Evolutionary conservation across 352 stramenopile species (phyloP), one percentile per base, ranked within the genome.

Genomic region (Pythium phragmiticola): DNA sequence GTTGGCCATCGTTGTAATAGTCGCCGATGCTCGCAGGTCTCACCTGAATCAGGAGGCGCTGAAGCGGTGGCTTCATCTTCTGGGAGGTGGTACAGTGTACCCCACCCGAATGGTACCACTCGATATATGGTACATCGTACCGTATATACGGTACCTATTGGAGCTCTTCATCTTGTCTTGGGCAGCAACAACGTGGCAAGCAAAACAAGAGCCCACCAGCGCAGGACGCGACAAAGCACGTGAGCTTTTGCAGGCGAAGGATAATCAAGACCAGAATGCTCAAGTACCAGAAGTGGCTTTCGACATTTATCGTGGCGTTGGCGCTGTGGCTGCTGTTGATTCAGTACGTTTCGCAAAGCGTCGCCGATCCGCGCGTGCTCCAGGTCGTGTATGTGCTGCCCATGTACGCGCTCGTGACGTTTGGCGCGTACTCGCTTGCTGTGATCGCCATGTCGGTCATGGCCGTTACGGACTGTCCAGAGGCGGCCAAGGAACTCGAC

Each of bases 231-330:
- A 37, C 23, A 21, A 23, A 26, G 17, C 7, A 16, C 36, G 26
- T 30, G 26, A 30, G 26, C 26, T 30, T 30, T 30, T 30, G 26
- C 26, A 30, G 26, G 19, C 52, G 19, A n/a, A 34, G 21, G 43
- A 60, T 13, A 42, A 30, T 30, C 33, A 17, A 0, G 14, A 33
- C 52, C 49, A 47, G 19, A 11, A 91, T 89, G 78, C 80, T 91
- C 52, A 91, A 89, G 75, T 91, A 89, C 74, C 82, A 89, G 68
- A 88, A 83, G 72, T 89, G 82, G 80, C 67, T 91, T 36, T 57
- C 39, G 37, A 73, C 70, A 2, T 75, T 87, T 53, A 65, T 80
- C 36, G 58, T 77, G 21, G 65, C 85, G 57, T 66, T 89, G 16
- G 58, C 70, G 45, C 57, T 82, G 42, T 91, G 82, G 82, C 64